Base-by-base conservation (phyloP, 2,329 filamentous ascomycete genomes). In the Phaeosphaeria sp. region DNA sequence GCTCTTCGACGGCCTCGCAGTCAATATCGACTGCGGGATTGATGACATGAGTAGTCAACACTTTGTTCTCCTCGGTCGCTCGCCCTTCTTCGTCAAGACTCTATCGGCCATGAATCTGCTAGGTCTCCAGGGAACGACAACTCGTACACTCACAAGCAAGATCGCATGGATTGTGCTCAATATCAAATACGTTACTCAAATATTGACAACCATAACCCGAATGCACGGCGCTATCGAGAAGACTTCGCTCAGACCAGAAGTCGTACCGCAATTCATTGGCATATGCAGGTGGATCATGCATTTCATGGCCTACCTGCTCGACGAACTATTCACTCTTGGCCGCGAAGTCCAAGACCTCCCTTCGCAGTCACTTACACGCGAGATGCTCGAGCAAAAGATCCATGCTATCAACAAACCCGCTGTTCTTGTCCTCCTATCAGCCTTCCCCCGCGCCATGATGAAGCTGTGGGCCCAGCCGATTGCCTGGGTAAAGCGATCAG, bases 231-330 rank as follows among this genome's bases (percentile, higher is more conserved):
- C 86, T 66, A 80, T 82, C 18, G 80, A 86, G 20, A 77, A 82
- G 50, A 63, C 59, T 15, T 62, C 63, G 6, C 60, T 76, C 5
- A 69, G 70, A n/a, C 69, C 74, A 7, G 72, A 77, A 56, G 63
- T 72, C 5, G 73, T 75, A 1, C 73, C 74, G 6, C 72, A 72
- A 27, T 66, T 76, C 53, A 85, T 89, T 5, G 91, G 91, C 21
- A 90, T 92, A 54, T 87, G 90, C 3, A 89, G 86, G 70, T 97
- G 93, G 93, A 86, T 87, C 0, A 82, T 93, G 36, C 89, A 94
- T 61, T 80, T 88, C 51, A 81, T 84, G 59, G 78, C 82, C 20
- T 87, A 82, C 68, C 77, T 87, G 25, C 69, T 87, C 42, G 83
- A 85, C 64, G 82, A 84, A 27, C 72, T 89, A 48, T 68, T 78